These are phyloP conservation scores for Leishmania tropica DNA, from an alignment of 208 protist species.

Conservation along the genomic window DNA sequence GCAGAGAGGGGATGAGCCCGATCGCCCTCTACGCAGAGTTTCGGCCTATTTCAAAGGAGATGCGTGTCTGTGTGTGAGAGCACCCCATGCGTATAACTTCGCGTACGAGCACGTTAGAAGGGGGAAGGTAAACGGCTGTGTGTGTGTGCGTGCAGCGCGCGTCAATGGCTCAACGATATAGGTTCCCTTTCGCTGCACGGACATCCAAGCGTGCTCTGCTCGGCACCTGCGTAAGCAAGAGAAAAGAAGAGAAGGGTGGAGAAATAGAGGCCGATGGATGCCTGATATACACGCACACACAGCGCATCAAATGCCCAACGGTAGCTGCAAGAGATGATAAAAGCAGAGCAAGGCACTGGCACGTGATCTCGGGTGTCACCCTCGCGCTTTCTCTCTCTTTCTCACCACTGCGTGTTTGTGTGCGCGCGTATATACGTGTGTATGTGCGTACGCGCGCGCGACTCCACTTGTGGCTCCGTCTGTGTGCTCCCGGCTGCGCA, in stretches of 20 bases:
- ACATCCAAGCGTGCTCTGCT: neutral
- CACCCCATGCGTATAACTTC: neutral
- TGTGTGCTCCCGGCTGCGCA: neutral
- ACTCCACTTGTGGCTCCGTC: neutral
- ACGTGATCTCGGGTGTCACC: neutral
- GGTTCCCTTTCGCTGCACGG: neutral
- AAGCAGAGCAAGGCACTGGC: neutral
- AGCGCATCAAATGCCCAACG: neutral
- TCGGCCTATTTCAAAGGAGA: neutral
- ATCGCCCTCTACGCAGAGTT: neutral
- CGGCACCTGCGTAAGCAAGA: neutral
- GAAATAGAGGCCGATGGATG: neutral
- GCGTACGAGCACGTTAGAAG: neutral
- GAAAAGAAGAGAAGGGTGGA: neutral
- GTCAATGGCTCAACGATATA: neutral
- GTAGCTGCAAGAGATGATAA: neutral
- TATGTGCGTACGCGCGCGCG: neutral
- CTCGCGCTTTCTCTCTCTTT: neutral
- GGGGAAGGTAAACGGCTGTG: neutral
- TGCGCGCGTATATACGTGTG: neutral
- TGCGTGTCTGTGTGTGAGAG: neutral
- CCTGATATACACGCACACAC: neutral
- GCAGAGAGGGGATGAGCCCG: neutral
- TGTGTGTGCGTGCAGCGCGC: neutral
- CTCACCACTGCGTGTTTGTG: neutral